These are phyloP conservation scores for Xylariaceae sp. DNA, from an alignment of 2,329 filamentous ascomycete genomes.

Conservation along the genomic window DNA sequence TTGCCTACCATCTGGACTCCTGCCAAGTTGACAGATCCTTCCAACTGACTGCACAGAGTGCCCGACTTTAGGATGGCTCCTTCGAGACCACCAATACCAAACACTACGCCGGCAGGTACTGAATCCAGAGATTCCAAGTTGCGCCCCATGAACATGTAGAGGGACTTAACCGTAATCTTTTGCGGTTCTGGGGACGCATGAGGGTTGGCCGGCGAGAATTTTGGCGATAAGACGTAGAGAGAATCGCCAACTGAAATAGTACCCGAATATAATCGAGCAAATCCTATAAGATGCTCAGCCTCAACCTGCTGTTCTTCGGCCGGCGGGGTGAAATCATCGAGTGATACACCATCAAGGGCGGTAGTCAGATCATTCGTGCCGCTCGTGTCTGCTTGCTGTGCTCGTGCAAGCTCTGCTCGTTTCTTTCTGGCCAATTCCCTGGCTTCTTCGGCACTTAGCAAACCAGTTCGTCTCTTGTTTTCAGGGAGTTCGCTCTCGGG, in stretches of 20 bases:
- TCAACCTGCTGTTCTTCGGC: conserved; percentile 58
- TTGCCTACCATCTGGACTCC: conserved; percentile 74
- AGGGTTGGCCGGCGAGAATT: conserved; percentile 79
- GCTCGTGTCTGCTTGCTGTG: conserved; percentile 57
- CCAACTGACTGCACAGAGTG: conserved; percentile 81
- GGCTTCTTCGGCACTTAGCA: conserved; percentile 83
- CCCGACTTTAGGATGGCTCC: conserved; percentile 94
- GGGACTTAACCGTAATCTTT: conserved; percentile 76
- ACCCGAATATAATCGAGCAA: conserved; percentile 89
- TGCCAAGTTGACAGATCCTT: conserved; percentile 84
- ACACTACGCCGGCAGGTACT: conserved; percentile 90
- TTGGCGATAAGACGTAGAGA: conserved; percentile 86
- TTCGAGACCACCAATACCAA: conserved; percentile 88
- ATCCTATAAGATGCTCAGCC: conserved; percentile 86
- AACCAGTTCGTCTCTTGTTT: conserved; percentile 68
- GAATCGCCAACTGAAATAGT: conserved; percentile 83
- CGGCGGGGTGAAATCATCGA: conserved; percentile 48
- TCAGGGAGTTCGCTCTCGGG: conserved; percentile 87
- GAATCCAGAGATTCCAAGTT: conserved; percentile 75
- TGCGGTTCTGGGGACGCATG: conserved; percentile 67
- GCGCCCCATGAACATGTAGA: conserved; percentile 95
- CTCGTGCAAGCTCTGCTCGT: conserved; percentile 77
- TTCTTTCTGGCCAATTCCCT: conserved; percentile 82
- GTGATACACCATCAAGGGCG: conserved; percentile 55
- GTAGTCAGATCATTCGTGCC: conserved; percentile 53